A percentile compares a stretch with the other conserved stretches of the same genome.
Conservation (phyloP, 148 eudicot species). For the Salicornia ramosissima region DNA sequence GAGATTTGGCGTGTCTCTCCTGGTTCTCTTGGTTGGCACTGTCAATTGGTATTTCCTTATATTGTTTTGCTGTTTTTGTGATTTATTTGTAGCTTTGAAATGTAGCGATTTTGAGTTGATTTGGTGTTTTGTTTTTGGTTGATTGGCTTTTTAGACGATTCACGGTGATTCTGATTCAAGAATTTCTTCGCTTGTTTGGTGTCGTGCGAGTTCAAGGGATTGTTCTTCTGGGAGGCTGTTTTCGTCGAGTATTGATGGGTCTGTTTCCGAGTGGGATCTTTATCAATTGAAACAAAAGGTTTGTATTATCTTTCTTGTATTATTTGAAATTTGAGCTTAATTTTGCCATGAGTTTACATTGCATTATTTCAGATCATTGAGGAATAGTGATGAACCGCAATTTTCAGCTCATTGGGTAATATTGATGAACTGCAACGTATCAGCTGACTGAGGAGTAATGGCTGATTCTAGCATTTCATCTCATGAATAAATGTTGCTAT, state of each 20-base stretch:
- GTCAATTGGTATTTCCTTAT: constrained; percentile 57
- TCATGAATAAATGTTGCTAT: too few relatives aligned
- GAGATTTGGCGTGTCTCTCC: constrained; percentile 99
- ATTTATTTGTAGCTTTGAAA: not conserved
- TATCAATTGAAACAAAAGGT: constrained; percentile 70
- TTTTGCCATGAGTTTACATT: not conserved
- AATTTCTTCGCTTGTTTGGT: constrained; percentile 80
- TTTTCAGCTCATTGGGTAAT: not conserved
- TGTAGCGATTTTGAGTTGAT: constrained; percentile 1
- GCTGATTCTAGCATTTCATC: too few relatives aligned
- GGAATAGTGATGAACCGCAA: not conserved
- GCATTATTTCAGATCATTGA: not conserved
- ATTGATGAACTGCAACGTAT: not conserved
- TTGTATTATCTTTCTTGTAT: not conserved
- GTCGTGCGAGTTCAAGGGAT: constrained; percentile 35
- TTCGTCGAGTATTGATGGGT: constrained; percentile 82
- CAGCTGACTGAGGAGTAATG: not conserved
- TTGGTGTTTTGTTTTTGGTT: not conserved
- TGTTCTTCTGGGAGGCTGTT: constrained; percentile 52
- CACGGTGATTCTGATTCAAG: constrained; percentile 62
- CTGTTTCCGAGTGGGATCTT: constrained; percentile 88
- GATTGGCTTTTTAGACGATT: constrained; percentile 45
- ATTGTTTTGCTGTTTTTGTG: not conserved
- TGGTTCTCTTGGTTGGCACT: constrained; percentile 93
- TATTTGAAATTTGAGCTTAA: too few relatives aligned